Percentiles rank a stretch among this genome's conserved stretches.
These are phyloP conservation scores for Lepraria neglecta DNA, from an alignment of 495 filamentous ascomycete genomes.

Conservation along the genomic window DNA sequence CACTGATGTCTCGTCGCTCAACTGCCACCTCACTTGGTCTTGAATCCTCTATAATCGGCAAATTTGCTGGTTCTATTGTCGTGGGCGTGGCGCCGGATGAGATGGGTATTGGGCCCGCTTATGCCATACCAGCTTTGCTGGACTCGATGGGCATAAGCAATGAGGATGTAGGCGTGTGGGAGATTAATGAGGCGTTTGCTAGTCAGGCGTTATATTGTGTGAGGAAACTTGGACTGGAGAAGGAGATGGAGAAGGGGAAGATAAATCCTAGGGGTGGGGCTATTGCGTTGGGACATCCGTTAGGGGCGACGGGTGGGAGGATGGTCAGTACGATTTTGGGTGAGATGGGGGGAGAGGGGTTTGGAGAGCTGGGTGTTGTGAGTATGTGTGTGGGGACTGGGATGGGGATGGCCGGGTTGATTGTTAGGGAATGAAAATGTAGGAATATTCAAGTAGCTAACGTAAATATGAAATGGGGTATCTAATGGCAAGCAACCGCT, in stretches of 20 bases:
- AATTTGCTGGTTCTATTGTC: conserved; percentile 67
- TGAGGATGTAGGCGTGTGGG: conserved; percentile 63
- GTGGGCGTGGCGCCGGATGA: conserved; percentile 79
- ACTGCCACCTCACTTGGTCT: conserved; percentile 73
- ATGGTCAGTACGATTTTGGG: conserved; percentile 70
- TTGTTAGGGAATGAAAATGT: conserved; percentile 60
- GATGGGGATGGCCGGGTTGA: conserved; percentile 86
- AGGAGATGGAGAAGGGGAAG: conserved; percentile 51
- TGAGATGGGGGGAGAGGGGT: conserved; percentile 55
- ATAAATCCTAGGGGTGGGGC: conserved; percentile 92
- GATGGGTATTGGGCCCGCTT: conserved; percentile 85
- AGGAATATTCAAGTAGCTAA: neutral
- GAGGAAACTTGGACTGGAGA: conserved; percentile 61
- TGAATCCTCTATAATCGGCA: conserved; percentile 60
- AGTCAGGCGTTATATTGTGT: conserved; percentile 80
- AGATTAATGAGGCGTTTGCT: conserved; percentile 95
- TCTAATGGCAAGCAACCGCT: neutral
- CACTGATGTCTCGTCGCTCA: conserved; percentile 74
- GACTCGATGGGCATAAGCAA: conserved; percentile 54
- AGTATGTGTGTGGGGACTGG: conserved; percentile 90
- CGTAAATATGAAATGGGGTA: neutral
- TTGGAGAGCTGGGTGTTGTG: conserved; percentile 62
- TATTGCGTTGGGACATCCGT: conserved; percentile 86
- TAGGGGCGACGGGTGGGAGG: conserved; percentile 85
- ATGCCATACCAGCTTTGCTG: conserved; percentile 78